These are phyloP conservation scores for Phytophthora hybrid DNA, from an alignment of 352 stramenopile species.

Conservation along the genomic window DNA sequence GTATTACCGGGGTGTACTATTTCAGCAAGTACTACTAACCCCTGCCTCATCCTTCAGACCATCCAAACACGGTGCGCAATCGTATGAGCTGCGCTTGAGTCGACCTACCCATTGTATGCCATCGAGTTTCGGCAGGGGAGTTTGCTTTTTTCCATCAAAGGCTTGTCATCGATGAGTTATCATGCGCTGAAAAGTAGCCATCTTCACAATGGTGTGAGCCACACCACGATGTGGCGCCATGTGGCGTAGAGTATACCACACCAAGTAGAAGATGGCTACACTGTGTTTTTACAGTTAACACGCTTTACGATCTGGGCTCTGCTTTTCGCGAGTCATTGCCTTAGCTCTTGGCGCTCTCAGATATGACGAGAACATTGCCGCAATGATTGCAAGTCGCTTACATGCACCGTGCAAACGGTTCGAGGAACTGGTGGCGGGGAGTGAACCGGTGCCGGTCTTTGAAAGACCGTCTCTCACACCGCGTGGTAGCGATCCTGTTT, in stretches of 20 bases:
- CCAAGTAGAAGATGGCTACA: neutral
- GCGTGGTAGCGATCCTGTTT: constrained; percentile 18
- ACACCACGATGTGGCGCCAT: neutral
- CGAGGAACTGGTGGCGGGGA: constrained; percentile 10
- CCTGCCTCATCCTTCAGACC: too few relatives aligned
- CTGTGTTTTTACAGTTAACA: too few relatives aligned
- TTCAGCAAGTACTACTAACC: too few relatives aligned
- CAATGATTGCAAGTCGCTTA: neutral
- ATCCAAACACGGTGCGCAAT: too few relatives aligned
- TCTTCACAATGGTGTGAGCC: neutral
- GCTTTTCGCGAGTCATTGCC: too few relatives aligned
- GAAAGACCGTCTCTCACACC: too few relatives aligned
- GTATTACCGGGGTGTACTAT: too few relatives aligned
- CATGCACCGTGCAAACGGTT: neutral
- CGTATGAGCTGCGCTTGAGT: too few relatives aligned
- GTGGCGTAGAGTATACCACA: neutral
- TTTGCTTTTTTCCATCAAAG: neutral
- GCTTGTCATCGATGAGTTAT: neutral
- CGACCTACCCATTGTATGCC: too few relatives aligned
- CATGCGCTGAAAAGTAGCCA: neutral
- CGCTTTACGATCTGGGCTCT: neutral
- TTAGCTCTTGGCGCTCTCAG: neutral
- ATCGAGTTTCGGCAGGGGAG: too few relatives aligned
- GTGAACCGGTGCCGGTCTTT: constrained; percentile 7
- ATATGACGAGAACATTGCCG: neutral